Conservation (phyloP, 768 basidiomycete genomes). For the Lanmaoa rubissima region DNA sequence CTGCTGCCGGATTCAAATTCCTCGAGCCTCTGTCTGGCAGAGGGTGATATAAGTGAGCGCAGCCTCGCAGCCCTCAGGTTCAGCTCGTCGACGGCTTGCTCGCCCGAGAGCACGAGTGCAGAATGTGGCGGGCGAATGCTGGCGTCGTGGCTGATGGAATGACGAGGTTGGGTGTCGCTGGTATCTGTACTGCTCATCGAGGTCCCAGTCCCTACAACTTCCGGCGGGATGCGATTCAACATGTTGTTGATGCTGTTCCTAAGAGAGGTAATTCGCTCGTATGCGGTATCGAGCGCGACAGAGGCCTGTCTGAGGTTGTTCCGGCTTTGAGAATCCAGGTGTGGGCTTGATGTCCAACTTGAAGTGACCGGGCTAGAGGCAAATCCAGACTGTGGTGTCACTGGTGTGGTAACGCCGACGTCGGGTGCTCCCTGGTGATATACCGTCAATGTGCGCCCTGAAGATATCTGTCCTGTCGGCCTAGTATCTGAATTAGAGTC, state of each 20-base stretch:
- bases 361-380: constrained; percentile 4
- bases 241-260: constrained; percentile 50
- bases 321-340: constrained; percentile 29
- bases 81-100: constrained; percentile 25
- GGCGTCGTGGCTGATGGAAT: constrained; percentile 16
- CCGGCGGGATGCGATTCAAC: constrained; percentile 39
- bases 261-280: constrained; percentile 53
- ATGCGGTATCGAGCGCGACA: constrained; percentile 52
- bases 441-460: constrained; percentile 14
- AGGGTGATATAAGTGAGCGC: constrained; percentile 29
- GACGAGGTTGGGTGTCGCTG: constrained; percentile 9
- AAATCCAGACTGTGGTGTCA: background rate
- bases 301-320: constrained; percentile 49
- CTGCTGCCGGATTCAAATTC: constrained; percentile 27
- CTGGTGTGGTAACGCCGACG: constrained; percentile 3
- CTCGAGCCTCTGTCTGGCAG: constrained; percentile 33
- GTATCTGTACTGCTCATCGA: constrained; percentile 1
- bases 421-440: constrained; percentile 15
- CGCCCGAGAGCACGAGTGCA: constrained; percentile 31
- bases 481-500: constrained; percentile 14
- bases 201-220: constrained; percentile 13
- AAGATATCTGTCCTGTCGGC: constrained; percentile 8
- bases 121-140: constrained; percentile 31
- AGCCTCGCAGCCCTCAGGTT: constrained; percentile 29
- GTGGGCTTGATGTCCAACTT: constrained; percentile 12